phyloP scores from a whole-genome alignment of 345 rosid genomes.

The Reutealis trisperma region DNA sequence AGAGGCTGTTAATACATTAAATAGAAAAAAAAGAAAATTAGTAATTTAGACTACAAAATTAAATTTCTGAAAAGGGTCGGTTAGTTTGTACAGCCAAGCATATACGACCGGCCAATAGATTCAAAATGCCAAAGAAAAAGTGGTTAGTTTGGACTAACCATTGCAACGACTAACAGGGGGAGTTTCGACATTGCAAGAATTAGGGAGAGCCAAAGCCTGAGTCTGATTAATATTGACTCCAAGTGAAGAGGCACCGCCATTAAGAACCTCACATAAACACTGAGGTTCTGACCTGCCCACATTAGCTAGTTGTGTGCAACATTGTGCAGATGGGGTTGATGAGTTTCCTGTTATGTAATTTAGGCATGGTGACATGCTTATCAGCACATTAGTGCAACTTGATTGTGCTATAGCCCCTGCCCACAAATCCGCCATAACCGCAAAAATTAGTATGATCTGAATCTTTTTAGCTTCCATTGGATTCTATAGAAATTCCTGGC shows the following conservation, averaged over 20 bases:
- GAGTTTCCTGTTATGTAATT: constrained; percentile 32
- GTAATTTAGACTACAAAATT: background rate
- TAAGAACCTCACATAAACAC: constrained; percentile 34
- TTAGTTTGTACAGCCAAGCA: background rate
- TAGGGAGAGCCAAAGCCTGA: constrained; percentile 37
- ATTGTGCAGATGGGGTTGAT: constrained; percentile 28
- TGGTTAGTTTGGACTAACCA: constrained; percentile 9
- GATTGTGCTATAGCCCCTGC: constrained; percentile 24
- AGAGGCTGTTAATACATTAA: constrained; percentile 13
- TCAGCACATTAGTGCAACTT: constrained; percentile 21
- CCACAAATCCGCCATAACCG: background rate
- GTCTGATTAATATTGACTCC: constrained; percentile 37
- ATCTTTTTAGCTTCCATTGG: constrained; percentile 15
- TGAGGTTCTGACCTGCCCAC: constrained; percentile 26
- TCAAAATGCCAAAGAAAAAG: too few species aligned
- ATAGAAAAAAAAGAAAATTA: too few species aligned
- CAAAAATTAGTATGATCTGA: background rate
- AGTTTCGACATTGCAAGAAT: constrained; percentile 32
- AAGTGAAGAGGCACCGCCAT: constrained; percentile 29
- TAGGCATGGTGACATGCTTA: constrained; percentile 31
- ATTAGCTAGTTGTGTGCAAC: constrained; percentile 32
- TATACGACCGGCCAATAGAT: too few species aligned
- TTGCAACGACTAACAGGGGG: constrained; percentile 28
- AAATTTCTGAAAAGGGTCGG: background rate
- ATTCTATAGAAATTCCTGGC: background rate